A percentile compares a stretch with the other conserved stretches of the same genome.
These are phyloP conservation scores for Aschersonia sp. DNA, from an alignment of 2,329 filamentous ascomycete genomes.

Conservation along the genomic window DNA sequence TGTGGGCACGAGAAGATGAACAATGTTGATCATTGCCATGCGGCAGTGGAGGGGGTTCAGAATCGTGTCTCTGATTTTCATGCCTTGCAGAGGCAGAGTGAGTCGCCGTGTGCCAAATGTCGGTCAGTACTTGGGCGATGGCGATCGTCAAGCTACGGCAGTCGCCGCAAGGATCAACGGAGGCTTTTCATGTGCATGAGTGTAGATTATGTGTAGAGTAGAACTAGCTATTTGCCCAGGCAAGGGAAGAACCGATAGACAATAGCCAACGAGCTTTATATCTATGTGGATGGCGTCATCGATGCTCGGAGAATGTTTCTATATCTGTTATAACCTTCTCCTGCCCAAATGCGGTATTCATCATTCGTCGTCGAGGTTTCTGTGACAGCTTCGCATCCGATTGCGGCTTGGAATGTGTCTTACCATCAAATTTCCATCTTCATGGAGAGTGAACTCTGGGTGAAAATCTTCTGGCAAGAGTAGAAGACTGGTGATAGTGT, in stretches of 20 bases:
- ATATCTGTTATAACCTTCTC: not conserved
- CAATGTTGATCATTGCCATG: slow-evolving; percentile 1
- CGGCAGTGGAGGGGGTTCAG: not conserved
- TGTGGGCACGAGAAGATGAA: not conserved
- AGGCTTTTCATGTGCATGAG: slow-evolving; percentile 4
- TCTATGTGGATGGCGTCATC: not conserved
- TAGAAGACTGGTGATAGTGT: slow-evolving; percentile 34
- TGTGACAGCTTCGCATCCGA: not conserved
- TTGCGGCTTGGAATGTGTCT: slow-evolving; percentile 42
- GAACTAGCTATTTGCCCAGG: slow-evolving; percentile 5
- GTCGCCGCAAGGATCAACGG: slow-evolving; percentile 1
- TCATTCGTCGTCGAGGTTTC: not conserved
- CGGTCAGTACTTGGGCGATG: not conserved
- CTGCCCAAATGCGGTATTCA: not conserved
- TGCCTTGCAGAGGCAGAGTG: not conserved
- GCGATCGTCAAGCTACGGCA: not conserved
- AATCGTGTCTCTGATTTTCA: slow-evolving; percentile 1
- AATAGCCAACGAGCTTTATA: slow-evolving; percentile 5
- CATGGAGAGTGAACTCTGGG: slow-evolving; percentile 44
- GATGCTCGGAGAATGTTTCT: not conserved
- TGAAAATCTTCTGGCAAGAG: slow-evolving; percentile 73
- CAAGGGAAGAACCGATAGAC: slow-evolving; percentile 5
- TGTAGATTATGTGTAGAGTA: slow-evolving; percentile 5
- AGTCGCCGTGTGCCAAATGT: slow-evolving; percentile 1
- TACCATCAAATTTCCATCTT: slow-evolving; percentile 73